A percentile compares a stretch with the other conserved stretches of the same genome.
Evolutionary conservation across 306 rosid species (phyloP).

Genomic region (Arachis hypogaea): DNA sequence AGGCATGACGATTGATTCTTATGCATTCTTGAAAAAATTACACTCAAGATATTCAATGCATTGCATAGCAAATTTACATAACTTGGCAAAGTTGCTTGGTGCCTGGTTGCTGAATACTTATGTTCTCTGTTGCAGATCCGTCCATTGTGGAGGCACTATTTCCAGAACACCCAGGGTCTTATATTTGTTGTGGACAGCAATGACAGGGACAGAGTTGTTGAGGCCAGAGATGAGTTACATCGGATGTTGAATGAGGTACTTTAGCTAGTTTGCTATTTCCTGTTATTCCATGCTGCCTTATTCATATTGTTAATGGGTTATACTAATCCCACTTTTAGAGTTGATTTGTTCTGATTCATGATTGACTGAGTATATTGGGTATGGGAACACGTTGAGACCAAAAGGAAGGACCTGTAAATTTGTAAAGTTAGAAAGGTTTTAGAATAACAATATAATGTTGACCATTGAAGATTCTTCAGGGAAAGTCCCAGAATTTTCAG

Average conservation of each 20-base stretch:
- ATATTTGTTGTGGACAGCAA: constrained; percentile 99
- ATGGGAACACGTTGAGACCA: constrained; percentile 8
- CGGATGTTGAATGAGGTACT: constrained; percentile 99
- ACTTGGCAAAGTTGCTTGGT: constrained; percentile 13
- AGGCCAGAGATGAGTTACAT: constrained; percentile 98
- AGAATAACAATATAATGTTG: constrained; percentile 8
- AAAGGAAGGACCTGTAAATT: constrained; percentile 15
- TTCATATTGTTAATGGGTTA: constrained; percentile 29
- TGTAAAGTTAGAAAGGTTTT: not conserved
- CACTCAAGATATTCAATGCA: constrained; percentile 9
- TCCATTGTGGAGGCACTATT: constrained; percentile 99
- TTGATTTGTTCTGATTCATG: constrained; percentile 6
- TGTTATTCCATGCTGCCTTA: not conserved
- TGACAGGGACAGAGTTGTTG: constrained; percentile 99
- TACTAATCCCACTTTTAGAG: not conserved
- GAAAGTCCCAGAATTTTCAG: not conserved
- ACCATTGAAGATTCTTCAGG: not conserved
- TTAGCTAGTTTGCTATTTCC: constrained; percentile 20
- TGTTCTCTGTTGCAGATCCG: constrained; percentile 76
- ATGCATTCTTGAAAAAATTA: not conserved
- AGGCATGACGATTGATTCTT: constrained; percentile 57
- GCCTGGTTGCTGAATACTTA: constrained; percentile 14
- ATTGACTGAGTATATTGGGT: constrained; percentile 8
- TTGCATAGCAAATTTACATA: not conserved
- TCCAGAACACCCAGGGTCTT: constrained; percentile 99